Conservation (phyloP, 2,329 filamentous ascomycete species). For the Nemania sp. region DNA sequence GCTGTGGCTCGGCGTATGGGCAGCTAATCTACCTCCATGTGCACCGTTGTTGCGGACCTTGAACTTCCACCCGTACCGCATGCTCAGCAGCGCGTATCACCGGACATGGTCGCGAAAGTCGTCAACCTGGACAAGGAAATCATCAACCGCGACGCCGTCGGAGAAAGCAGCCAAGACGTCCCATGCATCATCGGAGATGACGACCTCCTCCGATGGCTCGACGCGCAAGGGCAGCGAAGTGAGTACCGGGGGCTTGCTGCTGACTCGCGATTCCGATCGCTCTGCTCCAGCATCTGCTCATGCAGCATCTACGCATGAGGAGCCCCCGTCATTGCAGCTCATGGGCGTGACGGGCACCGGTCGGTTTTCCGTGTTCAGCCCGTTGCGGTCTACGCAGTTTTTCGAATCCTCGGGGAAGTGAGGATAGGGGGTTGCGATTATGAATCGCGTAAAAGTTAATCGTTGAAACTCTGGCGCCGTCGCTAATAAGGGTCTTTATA, state of each 20-base stretch:
- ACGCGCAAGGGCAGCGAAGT: too few species aligned
- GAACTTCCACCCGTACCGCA: constrained; percentile 16
- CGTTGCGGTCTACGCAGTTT: not conserved
- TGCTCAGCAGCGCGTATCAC: constrained; percentile 15
- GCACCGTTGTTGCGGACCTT: constrained; percentile 14
- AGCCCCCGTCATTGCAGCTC: constrained; percentile 12
- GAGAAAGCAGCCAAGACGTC: not conserved
- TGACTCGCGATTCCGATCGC: constrained; percentile 3
- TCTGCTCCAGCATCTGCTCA: not conserved
- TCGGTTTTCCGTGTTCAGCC: constrained; percentile 9
- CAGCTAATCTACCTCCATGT: constrained; percentile 24
- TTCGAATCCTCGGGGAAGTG: not conserved
- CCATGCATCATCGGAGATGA: too few species aligned
- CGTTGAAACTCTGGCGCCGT: not conserved
- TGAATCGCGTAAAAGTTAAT: not conserved
- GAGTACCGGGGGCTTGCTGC: too few species aligned
- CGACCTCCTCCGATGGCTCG: too few species aligned
- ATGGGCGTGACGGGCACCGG: constrained; percentile 11
- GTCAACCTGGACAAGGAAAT: too few species aligned
- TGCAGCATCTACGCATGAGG: not conserved
- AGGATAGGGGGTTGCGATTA: not conserved
- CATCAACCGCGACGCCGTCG: not conserved
- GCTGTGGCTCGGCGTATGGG: constrained; percentile 23
- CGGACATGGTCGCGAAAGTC: constrained; percentile 12
- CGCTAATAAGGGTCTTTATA: too few species aligned